Evolutionary conservation across 805 yeast species (phyloP), one percentile per base, ranked within the genome.

Genomic region (Lipomyces yamadae): DNA sequence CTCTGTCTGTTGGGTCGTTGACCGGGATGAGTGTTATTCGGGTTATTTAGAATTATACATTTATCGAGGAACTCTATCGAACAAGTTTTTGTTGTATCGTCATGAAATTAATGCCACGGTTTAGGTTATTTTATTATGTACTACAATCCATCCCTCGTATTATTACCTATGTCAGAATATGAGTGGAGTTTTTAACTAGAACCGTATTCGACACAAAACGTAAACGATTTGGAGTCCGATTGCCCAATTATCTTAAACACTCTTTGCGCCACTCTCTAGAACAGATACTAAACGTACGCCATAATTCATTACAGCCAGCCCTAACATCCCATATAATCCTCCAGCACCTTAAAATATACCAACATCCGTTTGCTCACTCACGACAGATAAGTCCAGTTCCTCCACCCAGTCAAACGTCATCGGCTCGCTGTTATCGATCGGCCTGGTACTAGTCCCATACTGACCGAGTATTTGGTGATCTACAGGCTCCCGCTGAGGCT

Each of bases 331-430:
- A 37, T 37, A 37, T 10, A 37, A 10, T 37, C 39, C 15, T 37
- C 24, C 24, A 24, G 24, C 24, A 24, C 24, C 24, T 13, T 13
- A 24, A 52, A 52, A 18, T 32, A 29, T 52, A 18, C 55, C 55
- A 8, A 50, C 4, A 5, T 29, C 33, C 30, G 18, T 52, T 34
- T 52, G 55, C 34, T 29, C 55, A 15, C n/a, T 34, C 24, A 52
- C 29, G 2, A 48, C 30, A 39, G 58, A 34, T 33, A 56, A 4
- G 24, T 56, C 30, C 55, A 58, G 10, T 3, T 39, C 61, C 11
- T 58, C 56, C 32, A 30, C 35, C 61, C 61, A 58, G 29, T 39
- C 29, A 42, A 58, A 42, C 61, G 45, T 18, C 61, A 58, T 42
- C 13, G 42, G 45, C 11, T 58, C 61, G 3, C 42, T 39, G 13